Conservation (phyloP, 257 asterid species). For the Linaria vulgaris region DNA sequence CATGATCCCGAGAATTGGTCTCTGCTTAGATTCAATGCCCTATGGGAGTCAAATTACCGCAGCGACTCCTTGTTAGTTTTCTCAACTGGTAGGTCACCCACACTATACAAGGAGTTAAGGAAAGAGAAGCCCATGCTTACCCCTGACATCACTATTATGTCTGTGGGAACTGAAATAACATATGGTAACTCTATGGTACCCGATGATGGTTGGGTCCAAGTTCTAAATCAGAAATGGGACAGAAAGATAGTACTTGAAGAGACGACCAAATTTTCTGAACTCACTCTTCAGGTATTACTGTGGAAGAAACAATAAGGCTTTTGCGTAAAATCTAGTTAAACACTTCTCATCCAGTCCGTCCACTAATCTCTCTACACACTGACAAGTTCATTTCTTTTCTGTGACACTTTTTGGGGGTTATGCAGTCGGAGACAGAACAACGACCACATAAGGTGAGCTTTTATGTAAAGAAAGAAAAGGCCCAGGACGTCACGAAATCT, state of each 20-base stretch:
- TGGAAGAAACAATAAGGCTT: constrained; percentile 8
- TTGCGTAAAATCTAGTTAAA: constrained; percentile 11
- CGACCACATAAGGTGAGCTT: constrained; percentile 97
- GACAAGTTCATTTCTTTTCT: constrained; percentile 3
- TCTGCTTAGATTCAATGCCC: constrained; percentile 89
- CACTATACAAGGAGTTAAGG: constrained; percentile 83
- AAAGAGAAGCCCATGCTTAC: constrained; percentile 98
- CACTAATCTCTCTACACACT: constrained; percentile 11
- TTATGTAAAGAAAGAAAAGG: constrained; percentile 76
- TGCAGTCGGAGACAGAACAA: constrained; percentile 97
- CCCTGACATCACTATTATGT: constrained; percentile 91
- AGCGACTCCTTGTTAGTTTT: constrained; percentile 81
- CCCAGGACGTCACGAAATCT: constrained; percentile 53
- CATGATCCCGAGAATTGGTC: constrained; percentile 75
- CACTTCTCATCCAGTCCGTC: not conserved
- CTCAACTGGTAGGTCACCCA: constrained; percentile 98
- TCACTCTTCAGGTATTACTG: constrained; percentile 73
- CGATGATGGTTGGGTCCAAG: constrained; percentile 89
- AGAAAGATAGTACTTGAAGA: constrained; percentile 71
- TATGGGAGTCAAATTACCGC: constrained; percentile 95
- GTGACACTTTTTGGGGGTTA: constrained; percentile 23
- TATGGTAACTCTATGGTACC: constrained; percentile 95
- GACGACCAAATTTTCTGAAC: constrained; percentile 71
- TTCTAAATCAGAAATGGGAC: constrained; percentile 91
- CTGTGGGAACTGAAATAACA: constrained; percentile 98